These are phyloP conservation scores for Candida ovalis DNA, from an alignment of 805 yeast species.

Conservation along the genomic window DNA sequence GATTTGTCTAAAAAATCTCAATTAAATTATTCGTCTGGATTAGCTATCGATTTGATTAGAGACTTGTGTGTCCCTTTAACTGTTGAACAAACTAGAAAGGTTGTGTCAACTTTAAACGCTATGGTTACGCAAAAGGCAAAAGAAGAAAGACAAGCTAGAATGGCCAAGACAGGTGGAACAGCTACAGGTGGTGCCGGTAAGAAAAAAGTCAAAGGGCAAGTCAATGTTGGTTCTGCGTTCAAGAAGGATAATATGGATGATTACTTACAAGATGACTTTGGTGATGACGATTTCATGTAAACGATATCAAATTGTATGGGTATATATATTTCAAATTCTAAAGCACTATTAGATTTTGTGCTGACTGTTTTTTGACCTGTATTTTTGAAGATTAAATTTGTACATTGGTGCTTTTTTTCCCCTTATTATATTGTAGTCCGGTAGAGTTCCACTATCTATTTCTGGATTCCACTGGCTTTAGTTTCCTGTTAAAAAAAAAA, in stretches of 20 bases:
- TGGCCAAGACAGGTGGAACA: conserved; percentile 79
- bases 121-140: conserved; percentile 80
- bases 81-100: conserved; percentile 80
- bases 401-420: neutral
- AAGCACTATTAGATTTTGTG: neutral
- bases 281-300: conserved; percentile 82
- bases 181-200: conserved; percentile 93
- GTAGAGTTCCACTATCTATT: too few species aligned
- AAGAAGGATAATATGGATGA: conserved; percentile 66
- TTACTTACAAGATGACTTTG: conserved; percentile 51
- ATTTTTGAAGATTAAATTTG: neutral
- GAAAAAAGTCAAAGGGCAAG: conserved; percentile 83
- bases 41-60: conserved; percentile 82
- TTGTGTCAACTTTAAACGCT: conserved; percentile 78
- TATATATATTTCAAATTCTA: neutral
- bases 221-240: conserved; percentile 54
- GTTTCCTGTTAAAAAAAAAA: too few species aligned
- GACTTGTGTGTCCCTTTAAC: conserved; percentile 79
- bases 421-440: neutral
- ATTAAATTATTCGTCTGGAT: conserved; percentile 64
- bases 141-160: conserved; percentile 84
- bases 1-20: conserved; percentile 57
- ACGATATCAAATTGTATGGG: neutral
- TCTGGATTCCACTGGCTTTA: too few species aligned
- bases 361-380: neutral